Percentiles rank a stretch among this genome's conserved stretches.
Conservation (phyloP, 768 basidiomycete species). For the Podaxis sp. region DNA sequence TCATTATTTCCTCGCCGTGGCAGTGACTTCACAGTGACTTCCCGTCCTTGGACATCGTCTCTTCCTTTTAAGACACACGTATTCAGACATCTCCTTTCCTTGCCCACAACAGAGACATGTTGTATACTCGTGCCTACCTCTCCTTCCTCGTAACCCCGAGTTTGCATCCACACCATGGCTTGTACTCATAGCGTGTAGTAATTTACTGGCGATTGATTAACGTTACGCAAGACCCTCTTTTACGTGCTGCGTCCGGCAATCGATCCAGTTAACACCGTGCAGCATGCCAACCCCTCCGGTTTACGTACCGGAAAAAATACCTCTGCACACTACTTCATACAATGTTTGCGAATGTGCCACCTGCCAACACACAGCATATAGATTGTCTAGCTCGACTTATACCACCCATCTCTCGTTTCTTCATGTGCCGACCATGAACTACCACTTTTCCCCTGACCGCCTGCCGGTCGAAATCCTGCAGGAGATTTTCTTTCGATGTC, state of each 20-base stretch:
- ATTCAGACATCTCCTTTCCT: neutral
- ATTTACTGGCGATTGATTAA: conserved; percentile 6
- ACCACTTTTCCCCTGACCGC: neutral
- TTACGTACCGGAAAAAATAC: conserved; percentile 12
- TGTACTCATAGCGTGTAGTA: neutral
- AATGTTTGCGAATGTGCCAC: conserved; percentile 5
- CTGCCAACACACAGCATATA: conserved; percentile 5
- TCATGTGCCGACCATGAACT: neutral
- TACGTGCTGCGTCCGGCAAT: conserved; percentile 8
- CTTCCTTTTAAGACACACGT: neutral
- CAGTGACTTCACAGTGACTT: neutral
- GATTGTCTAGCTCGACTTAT: neutral
- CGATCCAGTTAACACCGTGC: conserved; percentile 8
- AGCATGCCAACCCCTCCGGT: conserved; percentile 5
- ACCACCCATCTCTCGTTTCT: neutral
- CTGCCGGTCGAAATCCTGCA: conserved; percentile 12
- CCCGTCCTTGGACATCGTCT: neutral
- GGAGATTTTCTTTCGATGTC: conserved; percentile 17
- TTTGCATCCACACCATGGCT: neutral
- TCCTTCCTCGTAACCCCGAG: conserved; percentile 3
- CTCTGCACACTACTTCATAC: neutral
- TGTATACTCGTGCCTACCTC: conserved; percentile 12
- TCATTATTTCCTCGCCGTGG: neutral
- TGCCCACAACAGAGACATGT: conserved; percentile 1
- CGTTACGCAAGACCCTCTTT: conserved; percentile 9